These are phyloP conservation scores for Lyophyllum atratum DNA, from an alignment of 768 basidiomycete genomes.

Conservation along the genomic window DNA sequence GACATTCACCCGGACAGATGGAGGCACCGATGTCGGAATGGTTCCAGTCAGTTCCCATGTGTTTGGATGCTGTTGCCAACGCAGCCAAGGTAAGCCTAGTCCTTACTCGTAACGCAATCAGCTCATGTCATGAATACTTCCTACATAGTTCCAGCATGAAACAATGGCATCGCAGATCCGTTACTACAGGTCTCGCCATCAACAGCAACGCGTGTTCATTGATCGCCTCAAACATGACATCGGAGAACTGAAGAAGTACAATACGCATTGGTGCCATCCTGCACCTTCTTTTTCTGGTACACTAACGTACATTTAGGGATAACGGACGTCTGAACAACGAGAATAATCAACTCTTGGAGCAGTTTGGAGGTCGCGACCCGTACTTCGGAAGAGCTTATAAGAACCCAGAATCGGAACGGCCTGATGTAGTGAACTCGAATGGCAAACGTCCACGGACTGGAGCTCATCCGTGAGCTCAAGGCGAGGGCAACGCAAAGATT, in stretches of 20 bases:
- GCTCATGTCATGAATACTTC: not conserved
- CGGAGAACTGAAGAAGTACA: slow-evolving; percentile 60
- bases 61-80: slow-evolving; percentile 65
- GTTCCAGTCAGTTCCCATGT: slow-evolving; percentile 66
- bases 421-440: slow-evolving; percentile 49
- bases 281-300: slow-evolving; percentile 1
- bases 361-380: slow-evolving; percentile 21
- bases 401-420: slow-evolving; percentile 25
- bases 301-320: slow-evolving; percentile 35
- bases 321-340: slow-evolving; percentile 51
- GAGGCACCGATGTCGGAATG: slow-evolving; percentile 81
- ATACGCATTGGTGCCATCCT: slow-evolving; percentile 5
- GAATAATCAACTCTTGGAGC: slow-evolving; percentile 48
- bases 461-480: slow-evolving; percentile 39
- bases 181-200: slow-evolving; percentile 58
- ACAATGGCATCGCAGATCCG: slow-evolving; percentile 68
- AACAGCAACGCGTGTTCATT: slow-evolving; percentile 54
- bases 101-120: not conserved
- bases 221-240: slow-evolving; percentile 55
- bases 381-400: slow-evolving; percentile 23
- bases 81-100: slow-evolving; percentile 73
- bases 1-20: slow-evolving; percentile 47
- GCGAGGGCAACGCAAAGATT: not conserved
- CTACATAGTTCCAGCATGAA: slow-evolving; percentile 86
- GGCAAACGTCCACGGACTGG: slow-evolving; percentile 66